Conservation (phyloP, 1,284 basidiomycete species). For the Puccinia sorghi region DNA sequence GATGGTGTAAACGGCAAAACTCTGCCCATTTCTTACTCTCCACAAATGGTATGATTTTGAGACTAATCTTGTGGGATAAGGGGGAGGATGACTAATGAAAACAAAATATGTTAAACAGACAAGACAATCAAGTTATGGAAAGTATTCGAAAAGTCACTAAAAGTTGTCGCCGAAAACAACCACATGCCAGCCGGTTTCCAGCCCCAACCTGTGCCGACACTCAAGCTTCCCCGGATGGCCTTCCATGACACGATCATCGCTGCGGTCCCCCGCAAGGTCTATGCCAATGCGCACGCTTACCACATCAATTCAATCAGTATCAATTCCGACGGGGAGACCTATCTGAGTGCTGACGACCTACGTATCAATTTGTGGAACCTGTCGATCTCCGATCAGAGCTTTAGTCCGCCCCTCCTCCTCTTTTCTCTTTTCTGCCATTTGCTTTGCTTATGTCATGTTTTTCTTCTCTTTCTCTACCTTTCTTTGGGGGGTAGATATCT, state of each 20-base stretch:
- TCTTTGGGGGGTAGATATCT: slow-evolving; percentile 72
- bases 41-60: slow-evolving; percentile 66
- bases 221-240: slow-evolving; percentile 83
- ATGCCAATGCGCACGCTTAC: slow-evolving; percentile 98
- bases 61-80: slow-evolving; percentile 51
- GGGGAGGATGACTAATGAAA: background rate
- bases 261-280: slow-evolving; percentile 96
- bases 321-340: slow-evolving; percentile 99
- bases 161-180: slow-evolving; percentile 96
- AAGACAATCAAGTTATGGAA: slow-evolving; percentile 99
- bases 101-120: slow-evolving; percentile 64
- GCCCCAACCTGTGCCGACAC: slow-evolving; percentile 63
- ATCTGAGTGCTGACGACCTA: slow-evolving; percentile 96
- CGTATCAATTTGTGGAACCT: slow-evolving; percentile 98
- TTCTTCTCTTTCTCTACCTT: background rate
- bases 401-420: slow-evolving; percentile 70
- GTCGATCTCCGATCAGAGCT: slow-evolving; percentile 97
- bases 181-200: slow-evolving; percentile 60
- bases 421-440: background rate
- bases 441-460: background rate
- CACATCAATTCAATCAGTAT: slow-evolving; percentile 99
- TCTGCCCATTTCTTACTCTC: slow-evolving; percentile 94
- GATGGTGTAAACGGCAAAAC: slow-evolving; percentile 99
- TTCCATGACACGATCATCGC: slow-evolving; percentile 98
- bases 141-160: slow-evolving; percentile 96